phyloP scores from a whole-genome alignment of 306 rosid species.

The Corylus americana region DNA sequence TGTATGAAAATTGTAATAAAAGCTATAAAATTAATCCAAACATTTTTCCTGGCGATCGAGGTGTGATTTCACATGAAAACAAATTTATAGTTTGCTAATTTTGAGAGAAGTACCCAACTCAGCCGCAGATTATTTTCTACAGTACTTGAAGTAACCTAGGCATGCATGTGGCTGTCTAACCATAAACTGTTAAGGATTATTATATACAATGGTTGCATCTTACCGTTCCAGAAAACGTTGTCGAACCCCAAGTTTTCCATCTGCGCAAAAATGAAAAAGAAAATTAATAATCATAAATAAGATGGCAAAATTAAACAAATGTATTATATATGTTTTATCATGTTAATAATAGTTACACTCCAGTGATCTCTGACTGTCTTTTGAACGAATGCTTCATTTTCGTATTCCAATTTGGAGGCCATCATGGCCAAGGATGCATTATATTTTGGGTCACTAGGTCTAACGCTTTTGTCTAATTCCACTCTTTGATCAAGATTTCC shows the following conservation, averaged over 20 bases:
- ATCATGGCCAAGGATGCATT: slow-evolving; percentile 34
- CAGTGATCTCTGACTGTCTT: slow-evolving; percentile 29
- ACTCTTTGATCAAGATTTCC: slow-evolving; percentile 36
- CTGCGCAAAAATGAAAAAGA: slow-evolving; percentile 14
- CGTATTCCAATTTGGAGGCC: slow-evolving; percentile 50
- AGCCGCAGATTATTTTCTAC: too few species aligned
- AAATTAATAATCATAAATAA: background rate
- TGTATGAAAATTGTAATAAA: too few species aligned
- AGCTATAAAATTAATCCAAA: too few species aligned
- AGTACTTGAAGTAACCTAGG: too few species aligned
- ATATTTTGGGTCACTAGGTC: slow-evolving; percentile 20
- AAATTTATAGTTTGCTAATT: too few species aligned
- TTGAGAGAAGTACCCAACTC: too few species aligned
- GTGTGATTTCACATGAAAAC: too few species aligned
- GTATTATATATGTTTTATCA: background rate
- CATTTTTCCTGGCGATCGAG: too few species aligned
- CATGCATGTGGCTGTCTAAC: too few species aligned
- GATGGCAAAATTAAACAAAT: too few species aligned
- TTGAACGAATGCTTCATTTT: slow-evolving; percentile 29
- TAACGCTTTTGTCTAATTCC: slow-evolving; percentile 36
- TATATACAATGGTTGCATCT: background rate
- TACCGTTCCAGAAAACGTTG: slow-evolving; percentile 41
- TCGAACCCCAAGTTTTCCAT: slow-evolving; percentile 40
- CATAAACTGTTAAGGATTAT: too few species aligned
- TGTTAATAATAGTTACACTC: slow-evolving; percentile 28